Base-by-base conservation (phyloP, 2,329 filamentous ascomycete species). In the Ophiostoma perfectum region DNA sequence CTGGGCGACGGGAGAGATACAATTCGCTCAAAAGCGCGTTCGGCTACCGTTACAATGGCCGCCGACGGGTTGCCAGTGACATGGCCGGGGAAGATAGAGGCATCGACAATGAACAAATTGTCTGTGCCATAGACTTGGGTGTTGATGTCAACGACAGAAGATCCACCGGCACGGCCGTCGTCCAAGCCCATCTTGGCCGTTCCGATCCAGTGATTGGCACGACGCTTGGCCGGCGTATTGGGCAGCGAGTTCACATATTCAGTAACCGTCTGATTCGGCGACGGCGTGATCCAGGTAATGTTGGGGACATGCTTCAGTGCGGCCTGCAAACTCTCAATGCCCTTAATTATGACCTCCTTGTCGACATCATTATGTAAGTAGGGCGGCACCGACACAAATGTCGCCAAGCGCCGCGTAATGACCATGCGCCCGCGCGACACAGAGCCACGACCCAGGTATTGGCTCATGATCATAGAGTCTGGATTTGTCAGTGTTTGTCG, bases 51-150 rank as follows among this genome's bases (percentile, higher is more conserved):
- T n/a, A 55, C 49, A 55, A 55, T 55, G 18, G 49, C 49, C 18
- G 49, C 49, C 5, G 49, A 27, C n/a, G 49, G 49, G n/a, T 55
- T 55, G 49, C 49, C 49, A 9, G 49, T 55, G 49, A 55, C 49
- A 55, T 55, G 49, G 18, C 49, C 49, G 7, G 49, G 49, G 49
- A 55, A 55, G 9, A 55, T 55, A 9, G 49, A 55, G n/a, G 49
- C 49, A 55, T 55, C 49, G 7, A 55, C 49, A 1, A 55, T 16
- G 27, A 55, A 55, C 49, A 55, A 12, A 77, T 90, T 90, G 73
- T 89, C 86, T 0, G 85, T 90, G 49, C 87, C 88, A 73, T 86
- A 90, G 5, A 90, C 86, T 77, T 84, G 85, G 68, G 86, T 84
- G 76, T 90, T 80, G 11, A 81, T 75, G 72, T 90, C 88, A 0